A percentile compares a stretch with the other conserved stretches of the same genome.
Conservation (phyloP, 140 eudicot genomes). For the Artemisia princeps region DNA sequence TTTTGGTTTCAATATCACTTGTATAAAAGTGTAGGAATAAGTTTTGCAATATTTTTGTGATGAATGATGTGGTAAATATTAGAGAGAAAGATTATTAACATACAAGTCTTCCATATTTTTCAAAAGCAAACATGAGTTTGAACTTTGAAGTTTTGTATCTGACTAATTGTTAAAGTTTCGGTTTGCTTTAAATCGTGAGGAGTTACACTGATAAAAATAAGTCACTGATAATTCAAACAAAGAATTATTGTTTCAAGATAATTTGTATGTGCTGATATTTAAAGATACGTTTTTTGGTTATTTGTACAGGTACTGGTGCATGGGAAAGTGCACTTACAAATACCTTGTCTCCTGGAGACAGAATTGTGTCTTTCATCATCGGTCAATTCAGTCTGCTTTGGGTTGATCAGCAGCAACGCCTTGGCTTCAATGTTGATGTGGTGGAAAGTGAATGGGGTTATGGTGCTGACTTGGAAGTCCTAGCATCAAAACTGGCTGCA, state of each 20-base stretch:
- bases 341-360: slow-evolving; percentile 92
- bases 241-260: too few relatives aligned
- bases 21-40: background rate
- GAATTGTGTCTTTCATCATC: slow-evolving; percentile 77
- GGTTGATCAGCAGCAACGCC: slow-evolving; percentile 96
- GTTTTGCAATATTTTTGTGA: too few relatives aligned
- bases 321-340: slow-evolving; percentile 99
- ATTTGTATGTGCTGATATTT: background rate
- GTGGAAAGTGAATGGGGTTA: slow-evolving; percentile 94
- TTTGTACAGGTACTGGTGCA: slow-evolving; percentile 82
- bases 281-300: background rate
- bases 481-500: slow-evolving; percentile 77
- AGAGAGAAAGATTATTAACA: too few relatives aligned
- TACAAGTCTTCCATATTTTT: too few relatives aligned
- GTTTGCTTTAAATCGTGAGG: too few relatives aligned
- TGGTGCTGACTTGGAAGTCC: slow-evolving; percentile 75
- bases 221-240: too few relatives aligned
- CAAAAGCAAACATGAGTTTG: too few relatives aligned
- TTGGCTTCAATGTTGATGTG: slow-evolving; percentile 77
- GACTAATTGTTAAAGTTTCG: too few relatives aligned
- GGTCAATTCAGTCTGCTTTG: slow-evolving; percentile 98
- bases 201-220: too few relatives aligned
- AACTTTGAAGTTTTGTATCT: too few relatives aligned
- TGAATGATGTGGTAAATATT: too few relatives aligned
- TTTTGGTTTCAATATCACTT: background rate